Conservation (phyloP, 495 filamentous ascomycete genomes). For the Friedmanniomyces simplex region DNA sequence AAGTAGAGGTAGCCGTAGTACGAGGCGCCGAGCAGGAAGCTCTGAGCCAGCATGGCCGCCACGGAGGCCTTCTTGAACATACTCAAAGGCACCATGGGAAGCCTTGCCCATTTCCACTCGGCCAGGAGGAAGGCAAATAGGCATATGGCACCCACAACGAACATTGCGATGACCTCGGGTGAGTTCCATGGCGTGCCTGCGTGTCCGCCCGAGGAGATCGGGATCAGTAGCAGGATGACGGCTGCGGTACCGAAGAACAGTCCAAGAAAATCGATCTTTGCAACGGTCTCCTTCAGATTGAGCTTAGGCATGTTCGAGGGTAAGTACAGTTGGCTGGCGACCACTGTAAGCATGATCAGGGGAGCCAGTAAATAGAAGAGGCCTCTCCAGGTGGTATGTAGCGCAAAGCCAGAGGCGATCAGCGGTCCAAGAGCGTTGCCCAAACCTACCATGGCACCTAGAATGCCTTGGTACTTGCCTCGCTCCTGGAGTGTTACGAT, state of each 20-base stretch:
- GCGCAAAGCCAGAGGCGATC: slow-evolving; percentile 23
- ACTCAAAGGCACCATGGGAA: slow-evolving; percentile 52
- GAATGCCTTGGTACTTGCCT: slow-evolving; percentile 31
- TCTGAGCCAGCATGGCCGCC: slow-evolving; percentile 45
- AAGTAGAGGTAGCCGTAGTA: slow-evolving; percentile 48
- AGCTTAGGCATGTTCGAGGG: slow-evolving; percentile 31
- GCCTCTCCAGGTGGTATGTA: slow-evolving; percentile 25
- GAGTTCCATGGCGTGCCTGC: slow-evolving; percentile 52
- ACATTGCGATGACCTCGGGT: slow-evolving; percentile 52
- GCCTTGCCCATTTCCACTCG: slow-evolving; percentile 46
- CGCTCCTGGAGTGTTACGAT: slow-evolving; percentile 26
- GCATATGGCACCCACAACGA: slow-evolving; percentile 40
- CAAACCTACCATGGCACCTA: slow-evolving; percentile 25
- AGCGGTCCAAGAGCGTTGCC: slow-evolving; percentile 27
- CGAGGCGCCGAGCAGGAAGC: slow-evolving; percentile 48
- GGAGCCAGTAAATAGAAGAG: slow-evolving; percentile 27
- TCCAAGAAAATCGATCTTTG: slow-evolving; percentile 48
- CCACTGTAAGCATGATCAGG: slow-evolving; percentile 21
- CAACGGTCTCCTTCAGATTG: slow-evolving; percentile 33
- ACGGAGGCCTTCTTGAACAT: slow-evolving; percentile 48
- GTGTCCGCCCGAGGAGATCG: slow-evolving; percentile 49
- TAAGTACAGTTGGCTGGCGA: slow-evolving; percentile 30
- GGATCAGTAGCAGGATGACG: slow-evolving; percentile 49
- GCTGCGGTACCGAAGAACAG: slow-evolving; percentile 40
- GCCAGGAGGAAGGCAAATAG: slow-evolving; percentile 42